Evolutionary conservation across 1,284 basidiomycete species (phyloP).

Genomic region (Austroboletus novae-zelandiae): DNA sequence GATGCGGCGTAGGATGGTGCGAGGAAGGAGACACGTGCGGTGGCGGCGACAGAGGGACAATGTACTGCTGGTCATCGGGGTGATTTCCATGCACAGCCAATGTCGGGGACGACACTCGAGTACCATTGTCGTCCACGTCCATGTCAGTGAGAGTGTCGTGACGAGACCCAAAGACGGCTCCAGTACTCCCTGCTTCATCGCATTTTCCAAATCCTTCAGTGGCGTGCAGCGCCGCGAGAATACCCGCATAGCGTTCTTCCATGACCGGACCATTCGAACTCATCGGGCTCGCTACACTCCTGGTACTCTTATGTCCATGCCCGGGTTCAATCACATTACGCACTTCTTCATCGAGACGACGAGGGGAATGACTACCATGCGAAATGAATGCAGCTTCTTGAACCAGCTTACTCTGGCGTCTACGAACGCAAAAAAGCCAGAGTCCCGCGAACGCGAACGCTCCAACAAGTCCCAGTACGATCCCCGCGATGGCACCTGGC

Average conservation of each 20-base stretch:
- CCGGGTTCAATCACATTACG: slow-evolving; percentile 10
- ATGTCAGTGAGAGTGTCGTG: slow-evolving; percentile 8
- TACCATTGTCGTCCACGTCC: slow-evolving; percentile 7
- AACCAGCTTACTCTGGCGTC: slow-evolving; percentile 24
- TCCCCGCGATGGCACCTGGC: slow-evolving; percentile 24
- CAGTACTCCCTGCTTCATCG: slow-evolving; percentile 27
- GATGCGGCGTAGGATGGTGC: slow-evolving; percentile 10
- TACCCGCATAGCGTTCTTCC: slow-evolving; percentile 30
- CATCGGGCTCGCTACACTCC: not conserved
- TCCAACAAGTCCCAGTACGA: slow-evolving; percentile 26
- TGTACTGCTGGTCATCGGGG: slow-evolving; percentile 16
- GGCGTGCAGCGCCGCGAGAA: slow-evolving; percentile 25
- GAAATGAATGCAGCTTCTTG: slow-evolving; percentile 15
- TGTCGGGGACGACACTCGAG: slow-evolving; percentile 25
- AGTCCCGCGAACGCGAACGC: slow-evolving; percentile 25
- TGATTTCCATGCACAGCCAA: slow-evolving; percentile 16
- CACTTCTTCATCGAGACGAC: slow-evolving; percentile 27
- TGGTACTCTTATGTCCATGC: not conserved
- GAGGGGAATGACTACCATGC: slow-evolving; percentile 6
- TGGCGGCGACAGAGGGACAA: slow-evolving; percentile 26
- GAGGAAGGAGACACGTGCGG: slow-evolving; percentile 7
- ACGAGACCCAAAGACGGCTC: slow-evolving; percentile 28
- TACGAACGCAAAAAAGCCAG: slow-evolving; percentile 34
- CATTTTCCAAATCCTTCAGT: slow-evolving; percentile 12
- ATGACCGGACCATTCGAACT: slow-evolving; percentile 2